Evolutionary conservation across 352 stramenopile species (phyloP), one percentile per base, ranked within the genome.

Genomic region (Globisporangium nagaii): DNA sequence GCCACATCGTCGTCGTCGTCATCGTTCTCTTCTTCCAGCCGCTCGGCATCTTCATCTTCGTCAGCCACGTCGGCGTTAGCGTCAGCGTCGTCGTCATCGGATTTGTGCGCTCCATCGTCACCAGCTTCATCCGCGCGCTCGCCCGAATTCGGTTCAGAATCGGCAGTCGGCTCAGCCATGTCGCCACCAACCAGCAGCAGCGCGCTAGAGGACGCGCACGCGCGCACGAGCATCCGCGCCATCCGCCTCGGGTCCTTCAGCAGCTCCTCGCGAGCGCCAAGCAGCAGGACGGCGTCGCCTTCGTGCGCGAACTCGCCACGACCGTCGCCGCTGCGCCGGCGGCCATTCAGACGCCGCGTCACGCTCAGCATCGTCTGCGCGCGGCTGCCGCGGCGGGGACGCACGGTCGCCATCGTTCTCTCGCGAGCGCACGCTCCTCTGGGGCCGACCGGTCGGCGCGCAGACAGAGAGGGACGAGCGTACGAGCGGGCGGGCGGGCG

Each of bases 1-100:
- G 62, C 70, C 8, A 71, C 70, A 17, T 79, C 72, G n/a, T 68
- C 68, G 8, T 82, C 77, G 11, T 86, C 70, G 17, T 80, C 71
- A 25, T 77, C 75, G 10, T 63, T 53, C 34, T 62, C 59, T 20
- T 65, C 49, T 34, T 63, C 55, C 6, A 61, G 36, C 17, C 56
- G 56, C 64, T 67, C 60, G 8, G 47, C 53, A 1, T 67, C 56
- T n/a, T 67, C 56, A 12, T 65, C 56, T 25, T 54, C 41, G 3
- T 55, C 61, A 30, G 17, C 43, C 13, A 10, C 49, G 17, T 41
- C 45, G 19, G 10, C 34, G 6, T 58, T 27, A 1, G 27, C 56
- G 24, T 54, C 47, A 2, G 10, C 40, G 11, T 22, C 28, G 20
- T 44, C 37, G 31, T 67, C 52, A 37, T 70, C 68, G 13, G 58